Evolutionary conservation across 75 land plant genomes (phyloP).

Genomic region (Sequoia sempervirens): DNA sequence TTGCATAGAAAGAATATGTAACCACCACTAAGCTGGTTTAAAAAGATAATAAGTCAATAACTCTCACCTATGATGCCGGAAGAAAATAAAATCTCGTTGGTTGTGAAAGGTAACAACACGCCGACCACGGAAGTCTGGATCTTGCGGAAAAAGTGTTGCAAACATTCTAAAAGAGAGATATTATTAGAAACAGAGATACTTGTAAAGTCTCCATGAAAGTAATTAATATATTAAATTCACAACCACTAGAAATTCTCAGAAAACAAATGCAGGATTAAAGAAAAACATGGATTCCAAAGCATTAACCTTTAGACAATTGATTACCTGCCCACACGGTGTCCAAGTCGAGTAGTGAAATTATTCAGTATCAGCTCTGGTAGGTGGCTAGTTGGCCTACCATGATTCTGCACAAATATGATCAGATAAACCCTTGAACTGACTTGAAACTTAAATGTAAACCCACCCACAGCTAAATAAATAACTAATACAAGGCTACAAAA

Average conservation of each 20-base stretch:
- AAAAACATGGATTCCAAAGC: neutral
- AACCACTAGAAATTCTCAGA: neutral
- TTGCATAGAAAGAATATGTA: neutral
- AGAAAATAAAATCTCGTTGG: slow-evolving; percentile 95
- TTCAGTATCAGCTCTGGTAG: slow-evolving; percentile 81
- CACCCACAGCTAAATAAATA: neutral
- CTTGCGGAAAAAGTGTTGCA: slow-evolving; percentile 83
- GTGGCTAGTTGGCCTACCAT: slow-evolving; percentile 89
- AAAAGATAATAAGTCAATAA: neutral
- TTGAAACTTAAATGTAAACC: neutral
- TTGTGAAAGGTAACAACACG: slow-evolving; percentile 96
- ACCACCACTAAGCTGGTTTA: neutral
- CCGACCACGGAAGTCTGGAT: slow-evolving; percentile 82
- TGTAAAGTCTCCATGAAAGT: neutral
- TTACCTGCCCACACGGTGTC: slow-evolving; percentile 85
- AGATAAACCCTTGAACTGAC: neutral
- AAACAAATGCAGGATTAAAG: neutral
- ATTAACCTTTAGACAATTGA: neutral
- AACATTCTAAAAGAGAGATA: slow-evolving; percentile 45
- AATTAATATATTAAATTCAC: neutral
- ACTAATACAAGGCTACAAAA: neutral
- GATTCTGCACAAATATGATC: slow-evolving; percentile 40
- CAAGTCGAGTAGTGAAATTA: slow-evolving; percentile 87
- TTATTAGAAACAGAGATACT: neutral
- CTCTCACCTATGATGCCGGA: slow-evolving; percentile 83